Base-by-base conservation (phyloP, 179 eudicot genomes). In the Silene vulgaris region DNA sequence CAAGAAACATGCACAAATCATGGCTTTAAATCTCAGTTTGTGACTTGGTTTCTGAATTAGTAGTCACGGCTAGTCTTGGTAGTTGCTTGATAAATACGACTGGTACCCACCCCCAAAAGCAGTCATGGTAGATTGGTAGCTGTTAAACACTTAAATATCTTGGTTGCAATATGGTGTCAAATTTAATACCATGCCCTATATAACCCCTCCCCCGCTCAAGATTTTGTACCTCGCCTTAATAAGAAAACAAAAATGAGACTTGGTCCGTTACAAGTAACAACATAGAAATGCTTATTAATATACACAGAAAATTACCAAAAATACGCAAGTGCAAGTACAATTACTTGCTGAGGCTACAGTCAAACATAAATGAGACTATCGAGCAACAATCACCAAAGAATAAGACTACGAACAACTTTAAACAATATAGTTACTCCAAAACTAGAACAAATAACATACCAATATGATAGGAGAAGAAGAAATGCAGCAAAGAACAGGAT, bases 401-500 rank as follows among this genome's bases (percentile, higher is more conserved):
- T 29, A 21, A 59, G 30, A 28, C 37, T 11, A 64, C 40, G 4
- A 14, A 65, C 32, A 65, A 19, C 54, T 68, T 37, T 52, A 68
- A 40, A 14, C 5, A 79, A 60, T 57, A 50, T 37, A 69, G 63
- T 61, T 60, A 21, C 62, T 50, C 45, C 19, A 74, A 76, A 69
- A 76, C 19, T 57, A 75, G 54, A 57, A 65, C 52, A 59, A 13
- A 12, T 73, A 56, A 79, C 89, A 77, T 85, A 94, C 98, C 98
- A 94, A 85, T 88, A 94, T 78, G 98, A 94, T 19, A 94, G 82
- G 62, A 94, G 91, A 30, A 94, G 92, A 75, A 94, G 94, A 87
- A 94, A 91, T 78, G 94, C 96, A 65, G 90, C 89, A 82, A 91
- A 79, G 76, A 91, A 87, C 75, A 91, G 85, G 87, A 91, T 93